phyloP scores from a whole-genome alignment of 2,329 filamentous ascomycete genomes.

The Xylariaceae sp. region DNA sequence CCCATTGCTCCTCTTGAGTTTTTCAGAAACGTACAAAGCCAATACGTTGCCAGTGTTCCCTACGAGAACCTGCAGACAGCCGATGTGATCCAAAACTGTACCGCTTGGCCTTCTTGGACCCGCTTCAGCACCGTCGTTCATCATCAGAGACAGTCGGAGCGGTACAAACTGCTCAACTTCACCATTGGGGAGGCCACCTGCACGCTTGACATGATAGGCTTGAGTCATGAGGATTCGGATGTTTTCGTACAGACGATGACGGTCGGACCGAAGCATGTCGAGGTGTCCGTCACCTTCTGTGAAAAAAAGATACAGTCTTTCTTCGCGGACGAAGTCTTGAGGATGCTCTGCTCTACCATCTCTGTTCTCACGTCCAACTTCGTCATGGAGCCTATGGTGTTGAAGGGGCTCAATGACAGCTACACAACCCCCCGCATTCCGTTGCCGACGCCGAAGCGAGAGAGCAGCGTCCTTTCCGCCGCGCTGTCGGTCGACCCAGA shows the following conservation, averaged over 20 bases:
- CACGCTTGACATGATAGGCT: slow-evolving; percentile 50
- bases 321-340: slow-evolving; percentile 53
- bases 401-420: slow-evolving; percentile 50
- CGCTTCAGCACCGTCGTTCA: slow-evolving; percentile 61
- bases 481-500: slow-evolving; percentile 45
- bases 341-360: slow-evolving; percentile 53
- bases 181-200: slow-evolving; percentile 54
- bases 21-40: slow-evolving; percentile 55
- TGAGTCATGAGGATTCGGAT: slow-evolving; percentile 51
- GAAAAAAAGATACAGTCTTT: slow-evolving; percentile 49
- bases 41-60: slow-evolving; percentile 53
- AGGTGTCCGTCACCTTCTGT: slow-evolving; percentile 54
- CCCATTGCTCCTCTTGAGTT: slow-evolving; percentile 55
- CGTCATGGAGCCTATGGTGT: slow-evolving; percentile 53
- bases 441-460: slow-evolving; percentile 39
- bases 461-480: slow-evolving; percentile 30
- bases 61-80: slow-evolving; percentile 58
- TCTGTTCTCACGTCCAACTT: slow-evolving; percentile 53
- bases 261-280: slow-evolving; percentile 44
- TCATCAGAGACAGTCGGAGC: slow-evolving; percentile 52
- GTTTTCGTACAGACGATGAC: slow-evolving; percentile 52
- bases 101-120: slow-evolving; percentile 59
- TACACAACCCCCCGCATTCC: slow-evolving; percentile 50
- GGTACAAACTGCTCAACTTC: slow-evolving; percentile 47
- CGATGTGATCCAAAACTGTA: slow-evolving; percentile 60